Evolutionary conservation across 805 yeast species (phyloP).

Genomic region (Yamadazyma olivae): DNA sequence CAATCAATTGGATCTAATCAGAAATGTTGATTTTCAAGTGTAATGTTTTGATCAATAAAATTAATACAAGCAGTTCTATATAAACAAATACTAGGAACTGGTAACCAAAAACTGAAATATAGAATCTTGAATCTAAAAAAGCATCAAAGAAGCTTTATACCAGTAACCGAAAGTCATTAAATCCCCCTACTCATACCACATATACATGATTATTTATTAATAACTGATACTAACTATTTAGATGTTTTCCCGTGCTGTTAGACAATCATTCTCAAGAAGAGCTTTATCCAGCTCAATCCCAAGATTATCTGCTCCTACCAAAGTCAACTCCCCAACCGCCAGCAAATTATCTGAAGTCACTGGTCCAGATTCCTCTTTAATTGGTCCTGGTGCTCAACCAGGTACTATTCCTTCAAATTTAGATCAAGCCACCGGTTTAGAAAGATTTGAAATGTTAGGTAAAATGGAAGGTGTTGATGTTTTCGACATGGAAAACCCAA

Average conservation of each 20-base stretch:
- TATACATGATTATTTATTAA: no score
- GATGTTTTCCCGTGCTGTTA: constrained; percentile 14
- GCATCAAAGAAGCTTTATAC: no score
- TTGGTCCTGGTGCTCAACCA: constrained; percentile 86
- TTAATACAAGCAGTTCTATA: no score
- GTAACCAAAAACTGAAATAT: no score
- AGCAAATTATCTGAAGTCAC: constrained; percentile 70
- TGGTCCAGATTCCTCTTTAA: constrained; percentile 66
- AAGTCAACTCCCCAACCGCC: constrained; percentile 59
- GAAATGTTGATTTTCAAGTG: no score
- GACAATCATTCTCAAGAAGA: constrained; percentile 20
- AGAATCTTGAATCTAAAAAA: no score
- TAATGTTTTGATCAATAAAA: no score
- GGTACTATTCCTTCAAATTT: constrained; percentile 89
- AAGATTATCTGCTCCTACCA: constrained; percentile 19
- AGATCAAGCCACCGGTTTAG: constrained; percentile 98
- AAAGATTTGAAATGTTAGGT: constrained; percentile 92
- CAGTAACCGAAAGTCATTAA: no score
- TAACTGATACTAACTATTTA: constrained; percentile 7
- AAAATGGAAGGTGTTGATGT: constrained; percentile 94
- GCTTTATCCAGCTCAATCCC: constrained; percentile 33
- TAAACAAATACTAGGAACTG: no score
- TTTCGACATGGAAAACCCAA: constrained; percentile 85
- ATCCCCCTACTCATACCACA: no score
- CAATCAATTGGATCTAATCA: no score